Evolutionary conservation across 2,329 filamentous ascomycete species (phyloP), one percentile per base, ranked within the genome.

Genomic region (Ophiostoma pallidulum): DNA sequence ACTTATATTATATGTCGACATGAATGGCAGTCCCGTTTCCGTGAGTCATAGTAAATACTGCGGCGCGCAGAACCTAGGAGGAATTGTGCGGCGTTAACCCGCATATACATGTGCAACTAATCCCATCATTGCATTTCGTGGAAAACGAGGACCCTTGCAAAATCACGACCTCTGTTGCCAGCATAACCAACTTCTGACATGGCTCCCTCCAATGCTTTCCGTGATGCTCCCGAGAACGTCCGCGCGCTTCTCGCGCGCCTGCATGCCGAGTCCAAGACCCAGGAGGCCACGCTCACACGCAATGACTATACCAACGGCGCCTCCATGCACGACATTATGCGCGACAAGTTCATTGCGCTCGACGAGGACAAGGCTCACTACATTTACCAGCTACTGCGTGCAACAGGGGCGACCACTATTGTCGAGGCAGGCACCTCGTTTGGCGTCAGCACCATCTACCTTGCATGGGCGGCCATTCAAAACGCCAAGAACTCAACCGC

Each of bases 341-440:
- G 61, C 7, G 73, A 78, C 57, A 76, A 75, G 56, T 80, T 80
- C 57, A 72, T 82, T 45, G 75, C 75, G 0, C 65, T 82, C 2
- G 76, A 80, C 32, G 62, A 67, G 8, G 75, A 80, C 57, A 82
- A 82, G 58, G 75, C 70, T 54, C 64, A 70, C 4, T 67, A 79
- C 33, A 61, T 77, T 2, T 81, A 82, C 58, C 70, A 74, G 16
- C 64, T 82, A 0, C 57, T 70, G 3, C 67, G 68, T 3, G 64
- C 69, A 10, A 71, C 62, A 9, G 65, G 69, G 2, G 77, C 77
- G 0, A 64, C 63, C 2, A 68, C 68, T 36, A 62, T 80, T 19
- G 70, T 82, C 32, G 78, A 82, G 56, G 77, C 75, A 0, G 78
- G 78, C 1, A 82, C 78, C 0, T 74, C 70, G 36, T 82, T 77